These are phyloP conservation scores for Gracilariopsis chorda DNA, from an alignment of 23 red algal species.

Conservation along the genomic window DNA sequence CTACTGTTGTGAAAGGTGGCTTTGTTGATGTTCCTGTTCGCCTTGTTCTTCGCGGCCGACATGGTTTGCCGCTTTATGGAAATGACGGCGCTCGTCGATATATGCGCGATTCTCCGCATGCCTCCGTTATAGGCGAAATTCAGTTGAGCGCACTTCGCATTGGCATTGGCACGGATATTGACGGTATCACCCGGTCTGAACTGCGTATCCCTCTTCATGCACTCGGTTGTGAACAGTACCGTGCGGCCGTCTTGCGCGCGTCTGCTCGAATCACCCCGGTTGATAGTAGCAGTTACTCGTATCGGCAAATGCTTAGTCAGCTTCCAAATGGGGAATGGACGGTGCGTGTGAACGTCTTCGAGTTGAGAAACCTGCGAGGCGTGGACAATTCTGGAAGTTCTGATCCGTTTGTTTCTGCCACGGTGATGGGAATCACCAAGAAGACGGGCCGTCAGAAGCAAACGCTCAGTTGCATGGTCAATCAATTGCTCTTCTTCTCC, in stretches of 20 bases:
- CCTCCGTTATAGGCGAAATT: slow-evolving; percentile 50
- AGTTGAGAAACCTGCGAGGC: slow-evolving; percentile 66
- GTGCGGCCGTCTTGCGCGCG: slow-evolving; percentile 55
- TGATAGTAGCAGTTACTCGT: slow-evolving; percentile 74
- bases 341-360: slow-evolving; percentile 72
- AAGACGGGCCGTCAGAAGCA: slow-evolving; percentile 58
- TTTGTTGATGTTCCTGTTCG: slow-evolving; percentile 64
- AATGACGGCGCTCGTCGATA: slow-evolving; percentile 58
- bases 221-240: slow-evolving; percentile 49
- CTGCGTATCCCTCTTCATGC: slow-evolving; percentile 61
- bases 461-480: slow-evolving; percentile 78
- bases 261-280: slow-evolving; percentile 54
- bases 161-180: slow-evolving; percentile 22
- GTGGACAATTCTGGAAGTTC: slow-evolving; percentile 62
- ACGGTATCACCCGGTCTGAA: slow-evolving; percentile 32
- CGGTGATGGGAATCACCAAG: slow-evolving; percentile 65
- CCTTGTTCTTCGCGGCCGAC: slow-evolving; percentile 57
- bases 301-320: slow-evolving; percentile 69
- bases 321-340: slow-evolving; percentile 81
- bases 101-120: slow-evolving; percentile 21
- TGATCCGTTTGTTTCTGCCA: slow-evolving; percentile 67
- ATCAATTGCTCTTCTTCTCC: slow-evolving; percentile 79
- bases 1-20: slow-evolving; percentile 39
- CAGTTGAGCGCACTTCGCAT: slow-evolving; percentile 36
- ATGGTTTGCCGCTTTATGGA: slow-evolving; percentile 57